Evolutionary conservation across 2,329 filamentous ascomycete species (phyloP), one percentile per base, ranked within the genome.

Genomic region (Pseudogymnoascus destructans): DNA sequence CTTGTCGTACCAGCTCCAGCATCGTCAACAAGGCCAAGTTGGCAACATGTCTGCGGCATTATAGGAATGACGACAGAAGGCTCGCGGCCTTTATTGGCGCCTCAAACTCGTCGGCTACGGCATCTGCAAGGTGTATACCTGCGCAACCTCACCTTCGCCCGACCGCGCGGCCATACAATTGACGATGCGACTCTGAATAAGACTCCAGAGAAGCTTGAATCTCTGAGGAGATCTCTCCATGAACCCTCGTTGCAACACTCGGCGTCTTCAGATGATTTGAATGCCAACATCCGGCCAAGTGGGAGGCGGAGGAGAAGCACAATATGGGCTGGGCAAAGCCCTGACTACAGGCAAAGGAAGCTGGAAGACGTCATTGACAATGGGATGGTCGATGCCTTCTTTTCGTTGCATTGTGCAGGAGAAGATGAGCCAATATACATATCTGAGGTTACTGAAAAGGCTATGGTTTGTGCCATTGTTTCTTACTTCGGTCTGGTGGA

Each of bases 91-190:
- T 74, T 78, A 40, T 74, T 85, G 62, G 73, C 83, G 27, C 74
- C 81, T 15, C 79, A 93, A 78, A 96, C 95, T 70, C 87, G 90
- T 70, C 90, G 86, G 70, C 77, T 97, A 57, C 84, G 92, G 58
- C 91, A 96, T 74, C 79, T 96, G 3, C 85, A 88, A 66, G 89
- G 89, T 64, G 82, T 97, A 65, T 92, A 87, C 59, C 74, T 96
- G 57, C 88, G 92, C 59, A 96, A 96, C 70, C 76, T 96, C 42
- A 84, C 82, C 61, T 84, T 95, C 64, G 75, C 75, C 21, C 76
- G 75, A 62, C 74, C 76, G 60, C 74, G 75, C 63, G 74, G 73
- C 66, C 74, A 78, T 70, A 86, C 88, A 36, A 85, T 86, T 66
- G 87, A 92, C 72, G 91, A 91, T 65, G 85, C 83, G 30, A 79